Evolutionary conservation across 2,329 filamentous ascomycete species (phyloP), one percentile per base, ranked within the genome.

Genomic region (Colletotrichum tamarilloi): DNA sequence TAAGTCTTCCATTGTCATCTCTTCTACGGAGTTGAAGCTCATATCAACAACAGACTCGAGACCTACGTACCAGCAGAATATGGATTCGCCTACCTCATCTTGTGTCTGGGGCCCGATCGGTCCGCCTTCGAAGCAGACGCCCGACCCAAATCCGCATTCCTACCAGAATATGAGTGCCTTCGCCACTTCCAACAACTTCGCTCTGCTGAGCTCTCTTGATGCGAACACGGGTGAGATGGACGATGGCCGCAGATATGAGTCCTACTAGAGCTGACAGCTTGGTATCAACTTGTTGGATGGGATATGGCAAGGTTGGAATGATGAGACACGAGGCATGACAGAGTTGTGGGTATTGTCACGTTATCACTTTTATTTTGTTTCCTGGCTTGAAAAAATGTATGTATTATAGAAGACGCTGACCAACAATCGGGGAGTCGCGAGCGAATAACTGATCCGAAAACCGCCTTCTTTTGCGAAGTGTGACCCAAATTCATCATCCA

Each of bases 41-140:
- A 67, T 14, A 9, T 12, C 4, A 9, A 46, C 14, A 19, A n/a
- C 30, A 66, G 70, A 62, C 12, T 65, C 57, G 24, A 56, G 49
- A 46, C 32, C 59, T 38, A 26, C 24, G 5, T 65, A 68, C 26
- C 64, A 67, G 32, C 58, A 68, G 46, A 65, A 24, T 2, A 24
- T 68, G 19, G 62, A 42, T 28, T 68, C 75, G 11, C 68, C 74
- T 12, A 67, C 59, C 16, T 67, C 76, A 38, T 75, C 74, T 0
- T 80, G 78, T 28, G 70, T 77, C 63, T 81, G 81, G 79, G 78
- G 79, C 1, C 76, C 79, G 1, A 77, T 81, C 56, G 77, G 77
- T 22, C 77, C 77, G n/a, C 80, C 78, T 42, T 74, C 78, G 28
- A 79, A 72, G 62, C 72, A 72, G 49, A 58, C 66, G 14, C 16